Conservation (phyloP, 108 stramenopile genomes). For the Poteriospumella lacustris region DNA sequence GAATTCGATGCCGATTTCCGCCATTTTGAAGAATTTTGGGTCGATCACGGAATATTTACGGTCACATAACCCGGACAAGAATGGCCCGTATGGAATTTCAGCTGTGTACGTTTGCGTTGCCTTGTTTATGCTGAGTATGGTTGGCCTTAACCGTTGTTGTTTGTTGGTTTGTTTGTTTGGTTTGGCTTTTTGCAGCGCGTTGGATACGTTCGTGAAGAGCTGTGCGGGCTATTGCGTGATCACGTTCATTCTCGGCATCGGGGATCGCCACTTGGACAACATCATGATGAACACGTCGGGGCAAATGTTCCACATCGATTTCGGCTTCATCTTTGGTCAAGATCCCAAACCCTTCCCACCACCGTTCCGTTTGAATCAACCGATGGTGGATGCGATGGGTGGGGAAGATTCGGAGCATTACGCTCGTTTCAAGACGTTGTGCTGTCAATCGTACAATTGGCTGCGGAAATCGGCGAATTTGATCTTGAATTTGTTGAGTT, state of each 20-base stretch:
- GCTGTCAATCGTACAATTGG: constrained; percentile 67
- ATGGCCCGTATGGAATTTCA: constrained; percentile 34
- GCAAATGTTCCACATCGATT: constrained; percentile 79
- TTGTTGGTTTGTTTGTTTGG: background rate
- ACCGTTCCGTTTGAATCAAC: constrained; percentile 72
- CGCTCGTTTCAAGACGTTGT: constrained; percentile 1
- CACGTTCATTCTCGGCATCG: constrained; percentile 86
- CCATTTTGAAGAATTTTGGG: constrained; percentile 56
- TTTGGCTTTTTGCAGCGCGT: constrained; percentile 54
- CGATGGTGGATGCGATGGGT: constrained; percentile 93
- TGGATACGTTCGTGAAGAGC: constrained; percentile 83
- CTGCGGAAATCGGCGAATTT: constrained; percentile 90
- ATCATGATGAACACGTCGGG: constrained; percentile 70
- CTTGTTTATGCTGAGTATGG: too few relatives aligned
- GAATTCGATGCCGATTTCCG: constrained; percentile 74
- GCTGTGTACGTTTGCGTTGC: constrained; percentile 9
- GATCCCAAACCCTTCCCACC: constrained; percentile 93
- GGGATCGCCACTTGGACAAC: constrained; percentile 77
- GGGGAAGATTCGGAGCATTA: constrained; percentile 15
- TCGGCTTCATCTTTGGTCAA: constrained; percentile 78
- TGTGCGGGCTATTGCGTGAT: constrained; percentile 97
- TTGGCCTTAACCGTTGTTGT: constrained; percentile 43
- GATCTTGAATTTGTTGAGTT: constrained; percentile 81
- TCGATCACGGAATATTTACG: background rate
- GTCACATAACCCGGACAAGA: constrained; percentile 45